These are phyloP conservation scores for Schrenkiella parvula DNA, from an alignment of 345 rosid species.

Conservation along the genomic window DNA sequence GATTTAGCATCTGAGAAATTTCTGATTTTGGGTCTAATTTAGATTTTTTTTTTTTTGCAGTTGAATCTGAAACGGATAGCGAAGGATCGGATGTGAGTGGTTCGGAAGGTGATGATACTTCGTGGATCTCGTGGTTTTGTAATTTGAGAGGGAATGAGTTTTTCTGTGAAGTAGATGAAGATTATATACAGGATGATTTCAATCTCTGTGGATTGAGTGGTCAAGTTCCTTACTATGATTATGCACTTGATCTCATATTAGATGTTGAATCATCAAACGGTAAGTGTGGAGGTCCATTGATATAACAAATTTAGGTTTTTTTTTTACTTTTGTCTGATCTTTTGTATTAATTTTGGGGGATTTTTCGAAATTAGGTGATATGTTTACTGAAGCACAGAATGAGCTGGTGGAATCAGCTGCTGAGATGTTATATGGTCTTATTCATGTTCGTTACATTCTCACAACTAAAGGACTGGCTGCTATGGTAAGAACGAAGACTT, in stretches of 20 bases:
- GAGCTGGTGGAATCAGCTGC: constrained; percentile 97
- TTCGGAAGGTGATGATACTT: constrained; percentile 87
- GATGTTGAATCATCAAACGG: constrained; percentile 95
- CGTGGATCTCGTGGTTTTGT: constrained; percentile 99
- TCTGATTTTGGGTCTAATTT: neutral
- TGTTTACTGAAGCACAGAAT: constrained; percentile 93
- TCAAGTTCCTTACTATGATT: constrained; percentile 85
- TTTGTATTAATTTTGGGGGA: neutral
- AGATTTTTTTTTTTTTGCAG: constrained; percentile 28
- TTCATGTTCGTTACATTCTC: constrained; percentile 85
- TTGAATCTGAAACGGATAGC: constrained; percentile 75
- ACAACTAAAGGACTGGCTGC: constrained; percentile 94
- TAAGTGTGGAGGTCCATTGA: constrained; percentile 29
- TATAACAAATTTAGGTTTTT: neutral
- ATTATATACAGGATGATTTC: constrained; percentile 92
- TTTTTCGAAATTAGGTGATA: constrained; percentile 52
- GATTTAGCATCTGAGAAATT: neutral
- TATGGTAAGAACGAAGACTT: constrained; percentile 48
- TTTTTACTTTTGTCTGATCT: neutral
- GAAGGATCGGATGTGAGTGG: constrained; percentile 93
- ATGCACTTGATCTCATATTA: constrained; percentile 87
- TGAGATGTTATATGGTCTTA: constrained; percentile 94
- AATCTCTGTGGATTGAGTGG: constrained; percentile 96
- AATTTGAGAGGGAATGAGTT: constrained; percentile 93
- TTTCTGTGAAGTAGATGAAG: constrained; percentile 97